A percentile compares a stretch with the other conserved stretches of the same genome.
Evolutionary conservation across 2,329 filamentous ascomycete genomes (phyloP).

Genomic region (Epicoccum sorghinum): DNA sequence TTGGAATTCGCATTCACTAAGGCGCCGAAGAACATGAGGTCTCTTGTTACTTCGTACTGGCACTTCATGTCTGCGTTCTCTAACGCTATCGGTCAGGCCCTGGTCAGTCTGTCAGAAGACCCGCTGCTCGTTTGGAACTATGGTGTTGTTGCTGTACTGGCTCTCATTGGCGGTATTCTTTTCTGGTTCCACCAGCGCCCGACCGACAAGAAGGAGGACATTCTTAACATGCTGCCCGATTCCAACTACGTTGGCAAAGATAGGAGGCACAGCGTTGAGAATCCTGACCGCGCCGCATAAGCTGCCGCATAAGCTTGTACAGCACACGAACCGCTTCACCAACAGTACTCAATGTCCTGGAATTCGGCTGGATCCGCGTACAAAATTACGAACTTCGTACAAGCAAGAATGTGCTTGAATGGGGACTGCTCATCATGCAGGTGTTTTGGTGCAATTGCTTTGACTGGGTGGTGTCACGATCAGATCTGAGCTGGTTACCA

Average conservation of each 20-base stretch:
- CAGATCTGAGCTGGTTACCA: too few species aligned
- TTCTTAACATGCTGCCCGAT: slow-evolving; percentile 65
- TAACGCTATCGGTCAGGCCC: slow-evolving; percentile 72
- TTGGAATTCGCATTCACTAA: slow-evolving; percentile 81
- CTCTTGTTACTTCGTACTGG: slow-evolving; percentile 71
- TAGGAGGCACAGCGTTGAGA: slow-evolving; percentile 34
- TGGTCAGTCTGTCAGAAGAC: slow-evolving; percentile 66
- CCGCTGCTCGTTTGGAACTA: slow-evolving; percentile 77
- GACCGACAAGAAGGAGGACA: slow-evolving; percentile 72
- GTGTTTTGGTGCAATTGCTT: too few species aligned
- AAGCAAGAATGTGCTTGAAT: too few species aligned
- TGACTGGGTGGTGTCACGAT: too few species aligned
- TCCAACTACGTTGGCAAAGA: slow-evolving; percentile 43
- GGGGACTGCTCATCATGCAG: too few species aligned
- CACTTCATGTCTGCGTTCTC: slow-evolving; percentile 74
- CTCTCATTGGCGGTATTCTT: slow-evolving; percentile 64
- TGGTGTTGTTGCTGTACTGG: slow-evolving; percentile 65
- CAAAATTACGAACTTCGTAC: too few species aligned
- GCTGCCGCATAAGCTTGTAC: neutral
- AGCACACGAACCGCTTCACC: too few species aligned
- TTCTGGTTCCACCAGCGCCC: slow-evolving; percentile 73
- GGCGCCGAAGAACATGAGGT: slow-evolving; percentile 80
- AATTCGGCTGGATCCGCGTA: too few species aligned
- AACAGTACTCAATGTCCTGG: too few species aligned
- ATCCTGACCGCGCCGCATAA: slow-evolving; percentile 21